These are phyloP conservation scores for Pythium myriotylum DNA, from an alignment of 352 stramenopile genomes.

Conservation along the genomic window DNA sequence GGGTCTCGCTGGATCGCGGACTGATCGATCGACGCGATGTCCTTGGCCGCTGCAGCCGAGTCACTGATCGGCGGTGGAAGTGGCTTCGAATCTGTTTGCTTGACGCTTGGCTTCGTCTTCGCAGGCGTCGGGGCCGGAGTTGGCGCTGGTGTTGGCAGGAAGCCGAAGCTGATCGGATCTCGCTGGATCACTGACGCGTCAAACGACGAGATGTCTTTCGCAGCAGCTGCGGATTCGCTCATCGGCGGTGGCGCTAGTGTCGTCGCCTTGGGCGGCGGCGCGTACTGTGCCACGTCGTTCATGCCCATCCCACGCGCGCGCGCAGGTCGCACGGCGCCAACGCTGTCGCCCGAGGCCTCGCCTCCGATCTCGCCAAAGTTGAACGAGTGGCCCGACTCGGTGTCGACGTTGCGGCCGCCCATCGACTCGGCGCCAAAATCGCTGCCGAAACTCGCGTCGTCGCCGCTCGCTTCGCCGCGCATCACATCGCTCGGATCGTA, in stretches of 20 bases:
- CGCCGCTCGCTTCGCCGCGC: background rate
- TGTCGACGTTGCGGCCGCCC: background rate
- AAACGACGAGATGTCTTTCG: slow-evolving; percentile 17
- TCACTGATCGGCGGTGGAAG: slow-evolving; percentile 12
- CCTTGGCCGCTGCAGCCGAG: slow-evolving; percentile 21
- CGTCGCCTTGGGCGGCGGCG: no score
- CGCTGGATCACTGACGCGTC: slow-evolving; percentile 11
- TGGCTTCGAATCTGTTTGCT: background rate
- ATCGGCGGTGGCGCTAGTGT: slow-evolving; percentile 5
- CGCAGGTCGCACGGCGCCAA: slow-evolving; percentile 2
- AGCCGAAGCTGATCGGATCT: slow-evolving; percentile 9
- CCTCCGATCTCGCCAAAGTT: slow-evolving; percentile 1
- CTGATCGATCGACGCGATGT: slow-evolving; percentile 13
- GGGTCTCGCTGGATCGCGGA: slow-evolving; percentile 24
- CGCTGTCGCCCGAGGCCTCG: background rate
- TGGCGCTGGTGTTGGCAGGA: background rate
- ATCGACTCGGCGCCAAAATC: background rate
- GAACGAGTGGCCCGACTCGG: slow-evolving; percentile 1
- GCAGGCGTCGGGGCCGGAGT: background rate
- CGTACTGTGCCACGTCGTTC: background rate
- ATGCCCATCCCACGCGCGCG: background rate
- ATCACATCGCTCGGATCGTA: background rate
- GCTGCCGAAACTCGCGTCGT: background rate
- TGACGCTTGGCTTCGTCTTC: background rate
- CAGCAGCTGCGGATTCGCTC: slow-evolving; percentile 20